Evolutionary conservation across 2,329 filamentous ascomycete species (phyloP), one percentile per base, ranked within the genome.

Genomic region (Botrytis fabae): DNA sequence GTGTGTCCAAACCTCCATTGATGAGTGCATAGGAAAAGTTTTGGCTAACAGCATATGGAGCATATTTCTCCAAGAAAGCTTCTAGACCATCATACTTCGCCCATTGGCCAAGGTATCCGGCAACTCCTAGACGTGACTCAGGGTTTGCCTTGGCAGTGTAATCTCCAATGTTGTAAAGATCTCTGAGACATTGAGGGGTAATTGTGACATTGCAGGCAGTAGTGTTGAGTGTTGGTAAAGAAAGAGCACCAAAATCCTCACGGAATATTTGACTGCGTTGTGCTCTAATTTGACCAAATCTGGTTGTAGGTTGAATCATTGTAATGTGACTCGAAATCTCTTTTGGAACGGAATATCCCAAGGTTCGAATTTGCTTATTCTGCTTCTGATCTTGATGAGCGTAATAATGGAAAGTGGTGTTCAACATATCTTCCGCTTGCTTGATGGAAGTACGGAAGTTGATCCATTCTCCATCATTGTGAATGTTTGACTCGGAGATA

Each of bases 111-210:
- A 82, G 76, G 74, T 86, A 87, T 7, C 84, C 85, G 32, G 77
- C 77, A 28, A 93, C 89, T n/a, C 91, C 91, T 69, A 91, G 88
- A 73, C 86, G 87, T 73, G 91, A 91, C 0, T 83, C 91, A 38
- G 71, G 74, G 16, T 69, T 69, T 25, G 76, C 71, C 35, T 74
- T 59, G 85, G 88, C 78, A 84, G 88, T 18, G 40, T 78, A 78
- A 90, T 87, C 35, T 81, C 89, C 80, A 75, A 81, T 76, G 42
- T 79, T 80, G 72, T 83, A 83, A 42, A 83, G 75, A 46, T 74
- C 75, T 44, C 78, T 71, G 3, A 83, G 76, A 64, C 81, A 83
- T 6, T 73, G 74, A 28, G 81, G 81, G 7, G 81, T 82, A 38
- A 82, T 80, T 18, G 77, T 77, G 25, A 70, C 60, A 48, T 81